Evolutionary conservation across 306 rosid species (phyloP), one percentile per base, ranked within the genome.

Genomic region (Dalbergia cultrata): DNA sequence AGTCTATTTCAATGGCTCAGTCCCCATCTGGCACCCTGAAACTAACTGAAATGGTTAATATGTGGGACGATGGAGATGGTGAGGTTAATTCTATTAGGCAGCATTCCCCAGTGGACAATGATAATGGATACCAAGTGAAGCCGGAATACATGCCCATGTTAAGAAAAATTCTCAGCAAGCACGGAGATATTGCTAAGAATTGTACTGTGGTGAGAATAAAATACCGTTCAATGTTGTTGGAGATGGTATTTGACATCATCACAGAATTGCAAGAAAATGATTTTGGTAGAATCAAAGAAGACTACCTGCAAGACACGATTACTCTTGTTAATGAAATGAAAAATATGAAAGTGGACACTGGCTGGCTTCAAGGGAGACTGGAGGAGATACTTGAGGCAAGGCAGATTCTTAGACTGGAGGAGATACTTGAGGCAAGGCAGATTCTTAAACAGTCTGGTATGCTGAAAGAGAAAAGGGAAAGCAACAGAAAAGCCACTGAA

Each of bases 131-230:
- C 31, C 50, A 39, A 47, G 60, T 82, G 60, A 72, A 35, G 67
- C 35, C 57, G 4, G 31, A 74, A 16, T 57, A 0, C 2, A 58
- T 66, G 75, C 35, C 64, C 2, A 2, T 77, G 21, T n/a, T 71
- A n/a, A 19, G 26, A 45, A 64, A 44, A 33, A 12, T 77, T 19
- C 10, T 64, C 3, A 1, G 0, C 0, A 63, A 56, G 7, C 10
- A 77, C 65, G 79, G 82, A 54, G 79, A 83, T 22, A 17, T 71
- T 44, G 52, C 11, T 33, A 6, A 41, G 63, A 21, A 83, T 12
- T 83, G 75, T 17, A 2, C 7, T 0, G 0, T 47, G 7, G 3
- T 9, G 5, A 44, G 62, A 1, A 61, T 14, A 39, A 22, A 17
- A 6, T 14, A 2, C 8, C 65, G 71, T 33, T 43, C 80, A 4